phyloP scores from a whole-genome alignment of 2,329 filamentous ascomycete genomes.

The Cercospora brassicicola region DNA sequence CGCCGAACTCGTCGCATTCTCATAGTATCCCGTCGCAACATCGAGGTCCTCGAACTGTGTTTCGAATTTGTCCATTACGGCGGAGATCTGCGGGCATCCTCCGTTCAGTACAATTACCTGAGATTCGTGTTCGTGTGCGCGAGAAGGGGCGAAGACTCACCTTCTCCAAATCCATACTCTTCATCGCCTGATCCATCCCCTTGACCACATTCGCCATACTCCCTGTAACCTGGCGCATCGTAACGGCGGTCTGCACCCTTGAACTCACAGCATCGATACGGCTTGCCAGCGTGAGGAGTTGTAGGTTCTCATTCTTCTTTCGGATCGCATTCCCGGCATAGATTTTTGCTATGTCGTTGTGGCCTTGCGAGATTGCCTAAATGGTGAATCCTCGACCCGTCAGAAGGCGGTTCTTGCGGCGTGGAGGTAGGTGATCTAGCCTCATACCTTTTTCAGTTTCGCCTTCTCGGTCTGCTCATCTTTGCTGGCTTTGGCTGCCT shows the following conservation, averaged over 20 bases:
- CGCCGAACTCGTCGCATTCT: constrained; percentile 77
- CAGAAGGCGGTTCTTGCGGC: constrained; percentile 35
- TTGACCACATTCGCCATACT: constrained; percentile 64
- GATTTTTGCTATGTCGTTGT: constrained; percentile 62
- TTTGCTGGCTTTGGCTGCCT: constrained; percentile 62
- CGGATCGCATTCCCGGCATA: constrained; percentile 64
- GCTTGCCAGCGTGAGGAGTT: constrained; percentile 58
- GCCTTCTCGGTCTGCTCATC: constrained; percentile 62
- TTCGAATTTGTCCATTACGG: constrained; percentile 67
- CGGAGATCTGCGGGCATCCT: constrained; percentile 53
- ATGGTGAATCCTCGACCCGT: constrained; percentile 35
- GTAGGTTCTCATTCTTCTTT: constrained; percentile 63
- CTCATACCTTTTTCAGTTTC: constrained; percentile 57
- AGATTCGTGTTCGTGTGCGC: too few relatives aligned
- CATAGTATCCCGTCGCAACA: constrained; percentile 67
- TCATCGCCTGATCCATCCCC: constrained; percentile 64
- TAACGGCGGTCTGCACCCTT: constrained; percentile 63
- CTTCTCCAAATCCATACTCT: constrained; percentile 63
- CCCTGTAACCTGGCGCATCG: constrained; percentile 61
- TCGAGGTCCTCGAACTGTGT: constrained; percentile 56
- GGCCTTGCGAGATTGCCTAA: constrained; percentile 56
- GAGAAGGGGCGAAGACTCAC: constrained; percentile 36
- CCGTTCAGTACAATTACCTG: too few relatives aligned
- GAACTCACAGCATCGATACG: constrained; percentile 61
- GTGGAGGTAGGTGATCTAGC: neutral